Evolutionary conservation across 345 rosid species (phyloP), one percentile per base, ranked within the genome.

Genomic region (Populus davidiana): DNA sequence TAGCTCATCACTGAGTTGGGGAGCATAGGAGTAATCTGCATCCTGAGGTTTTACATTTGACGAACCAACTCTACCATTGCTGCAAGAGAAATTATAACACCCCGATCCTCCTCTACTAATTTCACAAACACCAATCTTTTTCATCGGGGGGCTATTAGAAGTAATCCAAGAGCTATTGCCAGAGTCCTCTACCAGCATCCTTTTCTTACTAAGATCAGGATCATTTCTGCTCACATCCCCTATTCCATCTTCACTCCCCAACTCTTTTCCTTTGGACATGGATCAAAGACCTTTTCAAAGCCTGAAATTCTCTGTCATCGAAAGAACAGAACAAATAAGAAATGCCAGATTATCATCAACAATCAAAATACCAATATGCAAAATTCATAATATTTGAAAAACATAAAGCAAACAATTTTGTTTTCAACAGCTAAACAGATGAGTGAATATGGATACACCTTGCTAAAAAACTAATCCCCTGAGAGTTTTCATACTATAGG

Each of bases 1-100:
- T 61, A 93, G 65, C 82, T 94, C 97, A 76, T 86, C 82, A 72
- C 88, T 80, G 56, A 94, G 97, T 29, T 88, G 83, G 67, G 92
- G 90, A 79, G 85, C 68, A 72, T 81, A 78, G 31, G 71, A 74
- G 80, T 92, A 94, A 94, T 94, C 98, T 93, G 97, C 97, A 94
- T 91, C 98, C 94, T 94, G 92, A 86, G 94, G 87, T 91, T 81
- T 76, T 6, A 78, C 81, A 73, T 72, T 84, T 52, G 85, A 74
- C 50, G 86, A 83, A 82, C 79, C 73, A 50, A 49, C 73, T 76
- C 80, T 4, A 81, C 69, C 69, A 17, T 79, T 85, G 59, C 78
- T 13, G 8, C 43, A 61, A 67, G 56, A 68, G 70, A 77, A 65
- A 63, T 39, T 59, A 59, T 50, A 18, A 31, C 50, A 50, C 36